phyloP scores from a whole-genome alignment of 495 filamentous ascomycete genomes.

The Polyplosphaeria fusca region DNA sequence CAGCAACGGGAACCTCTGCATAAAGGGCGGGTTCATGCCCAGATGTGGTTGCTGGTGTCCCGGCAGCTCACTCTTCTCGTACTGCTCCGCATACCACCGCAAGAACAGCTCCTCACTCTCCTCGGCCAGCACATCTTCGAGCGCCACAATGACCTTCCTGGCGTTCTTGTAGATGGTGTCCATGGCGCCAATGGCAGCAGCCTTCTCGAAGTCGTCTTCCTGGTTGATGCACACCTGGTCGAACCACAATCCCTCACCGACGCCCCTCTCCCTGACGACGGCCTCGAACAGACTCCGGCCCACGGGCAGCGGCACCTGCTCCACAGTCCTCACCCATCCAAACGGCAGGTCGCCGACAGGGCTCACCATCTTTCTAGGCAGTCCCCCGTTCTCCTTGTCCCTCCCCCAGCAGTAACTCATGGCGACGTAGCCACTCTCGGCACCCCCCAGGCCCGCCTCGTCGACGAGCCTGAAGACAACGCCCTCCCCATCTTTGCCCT shows the following conservation, averaged over 20 bases:
- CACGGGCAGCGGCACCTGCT: slow-evolving; percentile 25
- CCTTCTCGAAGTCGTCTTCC: slow-evolving; percentile 35
- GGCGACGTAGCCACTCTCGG: slow-evolving; percentile 17
- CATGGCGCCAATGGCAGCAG: slow-evolving; percentile 37
- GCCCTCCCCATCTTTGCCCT: not conserved
- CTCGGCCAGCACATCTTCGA: slow-evolving; percentile 35
- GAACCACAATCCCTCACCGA: slow-evolving; percentile 27
- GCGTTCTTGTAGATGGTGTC: slow-evolving; percentile 40
- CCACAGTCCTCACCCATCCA: slow-evolving; percentile 28
- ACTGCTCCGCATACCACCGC: slow-evolving; percentile 33
- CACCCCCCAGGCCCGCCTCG: slow-evolving; percentile 2
- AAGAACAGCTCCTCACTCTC: slow-evolving; percentile 29
- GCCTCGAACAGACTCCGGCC: slow-evolving; percentile 19
- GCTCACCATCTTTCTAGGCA: slow-evolving; percentile 5
- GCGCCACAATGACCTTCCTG: slow-evolving; percentile 35
- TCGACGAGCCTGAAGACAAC: slow-evolving; percentile 23
- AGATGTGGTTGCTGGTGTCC: slow-evolving; percentile 22
- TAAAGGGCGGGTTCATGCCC: slow-evolving; percentile 33
- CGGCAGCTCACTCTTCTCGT: slow-evolving; percentile 10
- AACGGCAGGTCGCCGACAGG: slow-evolving; percentile 24
- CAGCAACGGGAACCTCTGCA: slow-evolving; percentile 30
- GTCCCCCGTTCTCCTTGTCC: slow-evolving; percentile 6
- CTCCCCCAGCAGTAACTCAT: slow-evolving; percentile 30
- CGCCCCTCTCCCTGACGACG: slow-evolving; percentile 16
- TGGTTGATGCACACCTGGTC: slow-evolving; percentile 40